Evolutionary conservation across 129 eudicot species (phyloP), one percentile per base, ranked within the genome.

Genomic region (Centaurea solstitialis): DNA sequence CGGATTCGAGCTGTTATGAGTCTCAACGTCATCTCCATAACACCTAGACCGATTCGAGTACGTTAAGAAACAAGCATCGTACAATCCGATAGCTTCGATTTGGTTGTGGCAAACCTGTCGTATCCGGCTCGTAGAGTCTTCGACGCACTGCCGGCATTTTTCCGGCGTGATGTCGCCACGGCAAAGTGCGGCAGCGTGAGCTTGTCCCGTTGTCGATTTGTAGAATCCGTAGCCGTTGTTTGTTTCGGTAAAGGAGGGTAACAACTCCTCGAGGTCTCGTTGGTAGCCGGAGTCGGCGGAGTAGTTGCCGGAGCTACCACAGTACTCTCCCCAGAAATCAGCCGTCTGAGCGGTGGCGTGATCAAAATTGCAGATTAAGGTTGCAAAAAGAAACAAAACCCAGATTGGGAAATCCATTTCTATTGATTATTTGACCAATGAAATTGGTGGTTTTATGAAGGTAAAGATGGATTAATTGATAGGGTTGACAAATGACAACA

Each of bases 91-190:
- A 15, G 86, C 87, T 39, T 84, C 85, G 43, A 40, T 79, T 24
- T 76, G 73, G 50, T 53, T 74, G 4, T 80, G 86, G 70, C 89
- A 86, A 28, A 35, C 59, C 43, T 67, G 73, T 59, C 62, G 13
- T 62, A 86, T 47, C 26, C 75, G 30, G 3, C 39, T 68, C 0
- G 77, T 80, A 62, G 86, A 75, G 12, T 86, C 80, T 3, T 70
- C 76, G 2, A 88, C 71, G 73, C 93, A 86, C 20, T 24, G 33
- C 24, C 82, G 72, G 38, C 93, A 87, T 4, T 0, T 9, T 5
- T 80, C 82, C 3, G 77, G 82, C 41, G 61, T 21, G n/a, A 82
- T 64, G 76, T 89, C 93, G 21, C 86, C 89, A 41, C 87, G 72
- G 50, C 89, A 88, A 38, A 85, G 79, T 9, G 68, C 85, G 0